Conservation (phyloP, 2,329 filamentous ascomycete species). For the Aspergillus awamori region DNA sequence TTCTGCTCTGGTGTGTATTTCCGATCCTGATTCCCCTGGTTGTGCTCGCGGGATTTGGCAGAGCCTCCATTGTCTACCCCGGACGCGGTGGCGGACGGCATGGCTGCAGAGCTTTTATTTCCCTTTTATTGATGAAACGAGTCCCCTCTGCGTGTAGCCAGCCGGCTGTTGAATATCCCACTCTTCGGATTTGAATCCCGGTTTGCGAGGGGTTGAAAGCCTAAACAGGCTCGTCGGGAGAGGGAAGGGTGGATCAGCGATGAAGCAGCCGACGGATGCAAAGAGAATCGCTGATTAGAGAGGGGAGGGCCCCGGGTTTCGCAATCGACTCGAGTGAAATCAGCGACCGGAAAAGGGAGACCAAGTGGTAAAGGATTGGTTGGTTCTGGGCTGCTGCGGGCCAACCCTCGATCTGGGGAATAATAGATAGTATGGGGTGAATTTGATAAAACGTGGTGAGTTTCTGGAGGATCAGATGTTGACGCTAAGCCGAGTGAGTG, state of each 20-base stretch:
- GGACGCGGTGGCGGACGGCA: conserved; percentile 51
- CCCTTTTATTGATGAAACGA: background rate
- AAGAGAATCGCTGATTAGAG: background rate
- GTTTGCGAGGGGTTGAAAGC: background rate
- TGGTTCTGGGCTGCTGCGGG: background rate
- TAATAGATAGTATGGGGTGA: conserved; percentile 9
- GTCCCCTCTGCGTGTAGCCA: background rate
- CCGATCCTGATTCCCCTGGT: conserved; percentile 54
- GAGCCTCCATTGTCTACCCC: conserved; percentile 49
- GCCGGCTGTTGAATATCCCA: background rate
- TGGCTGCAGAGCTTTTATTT: conserved; percentile 20
- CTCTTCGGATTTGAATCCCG: background rate
- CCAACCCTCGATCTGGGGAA: conserved; percentile 16
- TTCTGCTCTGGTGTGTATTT: conserved; percentile 88
- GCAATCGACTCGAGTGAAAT: background rate
- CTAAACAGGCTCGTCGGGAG: conserved; percentile 3
- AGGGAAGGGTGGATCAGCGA: conserved; percentile 6
- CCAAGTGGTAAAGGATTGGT: background rate
- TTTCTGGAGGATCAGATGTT: conserved; percentile 23
- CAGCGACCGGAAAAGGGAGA: background rate
- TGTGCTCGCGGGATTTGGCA: conserved; percentile 51
- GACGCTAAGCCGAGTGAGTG: conserved; percentile 25
- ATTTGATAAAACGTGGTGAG: conserved; percentile 33
- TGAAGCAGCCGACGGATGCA: background rate
- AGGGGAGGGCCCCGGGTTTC: background rate